Conservation (phyloP, 768 basidiomycete genomes). For the Cystobasidium ongulense region DNA sequence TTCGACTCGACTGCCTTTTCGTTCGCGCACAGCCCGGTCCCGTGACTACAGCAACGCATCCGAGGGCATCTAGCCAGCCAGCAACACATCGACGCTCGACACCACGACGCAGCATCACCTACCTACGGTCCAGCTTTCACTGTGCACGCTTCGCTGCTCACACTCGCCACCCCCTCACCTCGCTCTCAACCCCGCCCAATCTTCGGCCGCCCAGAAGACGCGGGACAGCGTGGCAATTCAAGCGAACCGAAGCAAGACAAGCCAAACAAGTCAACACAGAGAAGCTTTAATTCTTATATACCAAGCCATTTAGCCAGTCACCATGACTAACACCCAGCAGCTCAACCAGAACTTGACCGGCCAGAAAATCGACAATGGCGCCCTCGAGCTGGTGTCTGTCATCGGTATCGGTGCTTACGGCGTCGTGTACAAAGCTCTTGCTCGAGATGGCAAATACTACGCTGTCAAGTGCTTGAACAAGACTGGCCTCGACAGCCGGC, state of each 20-base stretch:
- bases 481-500: slow-evolving; percentile 52
- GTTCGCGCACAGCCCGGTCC: too few species aligned
- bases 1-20: too few species aligned
- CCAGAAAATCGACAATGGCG: slow-evolving; percentile 69
- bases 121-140: background rate
- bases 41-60: too few species aligned
- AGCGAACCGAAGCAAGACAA: background rate
- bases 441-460: slow-evolving; percentile 50
- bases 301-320: background rate
- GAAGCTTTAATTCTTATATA: too few species aligned
- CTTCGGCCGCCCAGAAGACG: background rate
- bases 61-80: too few species aligned
- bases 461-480: slow-evolving; percentile 83
- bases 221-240: background rate
- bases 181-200: background rate
- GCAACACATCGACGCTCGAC: too few species aligned
- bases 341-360: slow-evolving; percentile 50
- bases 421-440: slow-evolving; percentile 78
- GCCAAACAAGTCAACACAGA: background rate
- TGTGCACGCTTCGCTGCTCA: background rate
- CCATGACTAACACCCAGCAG: slow-evolving; percentile 17
- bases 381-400: slow-evolving; percentile 72
- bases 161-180: background rate
- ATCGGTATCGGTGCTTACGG: slow-evolving; percentile 93
- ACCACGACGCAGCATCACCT: too few species aligned